Evolutionary conservation across 495 filamentous ascomycete genomes (phyloP).

Genomic region (Lasiosphaeria hispida): DNA sequence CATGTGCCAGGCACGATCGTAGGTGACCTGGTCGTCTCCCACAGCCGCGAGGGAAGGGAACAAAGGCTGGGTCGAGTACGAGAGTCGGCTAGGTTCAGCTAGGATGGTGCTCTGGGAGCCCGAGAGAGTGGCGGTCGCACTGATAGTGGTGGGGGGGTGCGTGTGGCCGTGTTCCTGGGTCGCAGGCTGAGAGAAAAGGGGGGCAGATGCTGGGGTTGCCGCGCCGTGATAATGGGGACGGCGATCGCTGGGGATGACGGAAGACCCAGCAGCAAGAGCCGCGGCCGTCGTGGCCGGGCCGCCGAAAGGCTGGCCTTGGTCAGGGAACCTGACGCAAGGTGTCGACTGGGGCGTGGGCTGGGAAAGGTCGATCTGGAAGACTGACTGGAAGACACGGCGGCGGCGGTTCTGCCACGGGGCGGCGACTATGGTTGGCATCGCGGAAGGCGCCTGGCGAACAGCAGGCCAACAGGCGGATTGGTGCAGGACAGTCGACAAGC

Average conservation of each 20-base stretch:
- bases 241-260: not conserved
- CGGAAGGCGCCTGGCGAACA: not conserved
- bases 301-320: slow-evolving; percentile 40
- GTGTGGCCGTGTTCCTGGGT: slow-evolving; percentile 10
- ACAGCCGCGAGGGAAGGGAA: slow-evolving; percentile 22
- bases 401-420: slow-evolving; percentile 42
- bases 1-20: slow-evolving; percentile 67
- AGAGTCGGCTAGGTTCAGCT: slow-evolving; percentile 9
- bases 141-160: slow-evolving; percentile 11
- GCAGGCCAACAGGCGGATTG: too few species aligned
- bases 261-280: not conserved
- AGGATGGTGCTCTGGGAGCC: slow-evolving; percentile 15
- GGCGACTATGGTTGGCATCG: slow-evolving; percentile 16
- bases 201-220: slow-evolving; percentile 8
- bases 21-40: slow-evolving; percentile 54
- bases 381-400: slow-evolving; percentile 49
- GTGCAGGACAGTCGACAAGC: not conserved
- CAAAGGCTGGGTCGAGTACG: slow-evolving; percentile 20
- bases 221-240: slow-evolving; percentile 7
- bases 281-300: slow-evolving; percentile 22
- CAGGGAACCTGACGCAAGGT: slow-evolving; percentile 33
- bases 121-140: not conserved
- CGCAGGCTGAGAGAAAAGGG: slow-evolving; percentile 12
- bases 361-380: slow-evolving; percentile 47
- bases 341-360: slow-evolving; percentile 45